Percentiles rank a stretch among this genome's conserved stretches.
Conservation (phyloP, 139 green algal species). For the Coccomyxa sp. region DNA sequence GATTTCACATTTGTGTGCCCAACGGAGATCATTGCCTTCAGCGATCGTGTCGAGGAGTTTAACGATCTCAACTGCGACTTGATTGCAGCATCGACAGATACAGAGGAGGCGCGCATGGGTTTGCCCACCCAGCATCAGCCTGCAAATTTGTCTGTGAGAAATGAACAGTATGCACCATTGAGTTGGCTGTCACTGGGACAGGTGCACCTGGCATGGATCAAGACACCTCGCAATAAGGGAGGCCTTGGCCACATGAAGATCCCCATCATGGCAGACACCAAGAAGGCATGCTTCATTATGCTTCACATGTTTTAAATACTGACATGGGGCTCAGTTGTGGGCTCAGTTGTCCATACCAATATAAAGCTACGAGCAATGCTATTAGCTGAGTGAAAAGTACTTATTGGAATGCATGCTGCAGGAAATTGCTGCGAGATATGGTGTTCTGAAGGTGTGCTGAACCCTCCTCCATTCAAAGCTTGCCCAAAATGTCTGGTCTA, state of each 20-base stretch:
- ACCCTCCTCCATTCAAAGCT: no score
- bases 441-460: slow-evolving; percentile 43
- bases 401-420: slow-evolving; percentile 4
- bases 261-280: slow-evolving; percentile 76
- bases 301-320: no score
- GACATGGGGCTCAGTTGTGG: not conserved
- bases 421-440: slow-evolving; percentile 53
- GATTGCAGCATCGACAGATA: slow-evolving; percentile 77
- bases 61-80: slow-evolving; percentile 67
- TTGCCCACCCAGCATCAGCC: not conserved
- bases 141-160: no score
- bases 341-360: not conserved
- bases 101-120: slow-evolving; percentile 26
- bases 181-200: slow-evolving; percentile 21
- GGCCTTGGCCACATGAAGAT: slow-evolving; percentile 81
- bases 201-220: slow-evolving; percentile 81
- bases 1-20: slow-evolving; percentile 52
- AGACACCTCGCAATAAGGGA: slow-evolving; percentile 61
- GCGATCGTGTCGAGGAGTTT: slow-evolving; percentile 79
- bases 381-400: not conserved
- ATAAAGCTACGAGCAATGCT: not conserved
- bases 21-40: slow-evolving; percentile 82
- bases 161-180: no score
- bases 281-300: slow-evolving; percentile 46
- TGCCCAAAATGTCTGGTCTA: no score